Evolutionary conservation across 2,329 filamentous ascomycete genomes (phyloP).

Genomic region (Penicillium sp.): DNA sequence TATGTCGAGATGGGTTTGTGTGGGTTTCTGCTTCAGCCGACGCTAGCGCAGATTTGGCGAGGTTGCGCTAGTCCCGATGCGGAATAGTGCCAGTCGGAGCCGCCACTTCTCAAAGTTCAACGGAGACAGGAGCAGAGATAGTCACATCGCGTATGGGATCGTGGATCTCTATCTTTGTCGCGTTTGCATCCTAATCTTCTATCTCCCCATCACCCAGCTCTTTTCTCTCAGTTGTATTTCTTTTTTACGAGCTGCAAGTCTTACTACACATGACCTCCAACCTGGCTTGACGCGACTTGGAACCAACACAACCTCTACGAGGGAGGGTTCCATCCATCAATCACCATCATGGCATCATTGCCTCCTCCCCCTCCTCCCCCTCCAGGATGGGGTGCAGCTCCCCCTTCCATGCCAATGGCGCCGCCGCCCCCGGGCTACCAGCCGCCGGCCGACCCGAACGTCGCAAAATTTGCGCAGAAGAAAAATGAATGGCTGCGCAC

Average conservation of each 20-base stretch:
- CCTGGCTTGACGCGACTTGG: slow-evolving; percentile 39
- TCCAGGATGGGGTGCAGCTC: slow-evolving; percentile 61
- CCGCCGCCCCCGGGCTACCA: slow-evolving; percentile 85
- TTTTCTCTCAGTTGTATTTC: neutral
- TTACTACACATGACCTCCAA: slow-evolving; percentile 24
- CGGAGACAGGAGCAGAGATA: slow-evolving; percentile 24
- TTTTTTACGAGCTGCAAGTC: slow-evolving; percentile 4
- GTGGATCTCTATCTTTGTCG: slow-evolving; percentile 15
- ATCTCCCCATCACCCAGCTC: neutral
- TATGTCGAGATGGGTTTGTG: slow-evolving; percentile 46
- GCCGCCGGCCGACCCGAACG: slow-evolving; percentile 75
- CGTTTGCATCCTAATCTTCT: slow-evolving; percentile 12
- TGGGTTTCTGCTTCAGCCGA: slow-evolving; percentile 39
- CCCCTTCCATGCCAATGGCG: slow-evolving; percentile 56
- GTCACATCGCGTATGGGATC: slow-evolving; percentile 15
- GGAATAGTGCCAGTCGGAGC: slow-evolving; percentile 37
- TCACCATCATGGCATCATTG: slow-evolving; percentile 56
- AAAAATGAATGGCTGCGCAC: slow-evolving; percentile 97
- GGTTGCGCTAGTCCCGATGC: slow-evolving; percentile 39
- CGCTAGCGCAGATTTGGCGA: slow-evolving; percentile 42
- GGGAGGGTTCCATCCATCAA: slow-evolving; percentile 27
- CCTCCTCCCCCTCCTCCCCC: slow-evolving; percentile 70
- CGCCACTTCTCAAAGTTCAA: slow-evolving; percentile 41
- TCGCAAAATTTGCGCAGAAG: slow-evolving; percentile 96
- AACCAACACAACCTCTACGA: slow-evolving; percentile 26